These are phyloP conservation scores for Penicillium sp. DNA, from an alignment of 2,329 filamentous ascomycete genomes.

Conservation along the genomic window DNA sequence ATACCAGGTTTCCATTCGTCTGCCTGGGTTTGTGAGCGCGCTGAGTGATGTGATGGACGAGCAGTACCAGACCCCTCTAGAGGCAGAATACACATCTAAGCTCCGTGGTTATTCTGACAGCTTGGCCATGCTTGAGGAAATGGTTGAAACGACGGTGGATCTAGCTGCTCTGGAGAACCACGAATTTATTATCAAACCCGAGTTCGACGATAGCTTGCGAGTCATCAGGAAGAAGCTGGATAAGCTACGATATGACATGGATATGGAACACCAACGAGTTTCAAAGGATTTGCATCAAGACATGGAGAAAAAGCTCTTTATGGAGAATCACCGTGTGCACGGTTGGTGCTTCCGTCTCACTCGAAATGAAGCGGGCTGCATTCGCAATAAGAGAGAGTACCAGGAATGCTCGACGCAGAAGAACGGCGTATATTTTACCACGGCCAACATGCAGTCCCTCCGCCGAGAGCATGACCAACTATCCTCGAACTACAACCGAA, in stretches of 20 bases:
- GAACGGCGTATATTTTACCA: slow-evolving; percentile 98
- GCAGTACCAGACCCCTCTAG: slow-evolving; percentile 80
- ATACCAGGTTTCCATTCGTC: slow-evolving; percentile 88
- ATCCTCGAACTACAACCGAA: slow-evolving; percentile 90
- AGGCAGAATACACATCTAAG: slow-evolving; percentile 82
- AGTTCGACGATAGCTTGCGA: slow-evolving; percentile 85
- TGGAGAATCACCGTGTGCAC: slow-evolving; percentile 93
- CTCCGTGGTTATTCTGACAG: slow-evolving; percentile 72
- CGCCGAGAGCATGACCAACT: slow-evolving; percentile 92
- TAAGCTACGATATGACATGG: slow-evolving; percentile 76
- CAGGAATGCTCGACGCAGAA: slow-evolving; percentile 97
- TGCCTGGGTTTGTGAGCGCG: slow-evolving; percentile 85
- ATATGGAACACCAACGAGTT: slow-evolving; percentile 72
- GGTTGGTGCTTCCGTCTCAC: slow-evolving; percentile 96
- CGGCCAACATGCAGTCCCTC: slow-evolving; percentile 71
- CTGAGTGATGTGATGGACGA: slow-evolving; percentile 96
- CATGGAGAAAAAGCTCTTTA: slow-evolving; percentile 95
- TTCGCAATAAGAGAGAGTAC: slow-evolving; percentile 85
- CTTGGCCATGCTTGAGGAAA: slow-evolving; percentile 84
- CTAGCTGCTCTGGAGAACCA: slow-evolving; percentile 93
- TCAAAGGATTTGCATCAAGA: slow-evolving; percentile 84
- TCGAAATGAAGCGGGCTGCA: slow-evolving; percentile 83
- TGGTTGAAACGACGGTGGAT: slow-evolving; percentile 98
- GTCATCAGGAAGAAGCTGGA: slow-evolving; percentile 91
- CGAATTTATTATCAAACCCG: slow-evolving; percentile 98